Percentiles rank a stretch among this genome's conserved stretches.
Conservation (phyloP, 1,284 basidiomycete species). For the Apiotrichum gamsii region DNA sequence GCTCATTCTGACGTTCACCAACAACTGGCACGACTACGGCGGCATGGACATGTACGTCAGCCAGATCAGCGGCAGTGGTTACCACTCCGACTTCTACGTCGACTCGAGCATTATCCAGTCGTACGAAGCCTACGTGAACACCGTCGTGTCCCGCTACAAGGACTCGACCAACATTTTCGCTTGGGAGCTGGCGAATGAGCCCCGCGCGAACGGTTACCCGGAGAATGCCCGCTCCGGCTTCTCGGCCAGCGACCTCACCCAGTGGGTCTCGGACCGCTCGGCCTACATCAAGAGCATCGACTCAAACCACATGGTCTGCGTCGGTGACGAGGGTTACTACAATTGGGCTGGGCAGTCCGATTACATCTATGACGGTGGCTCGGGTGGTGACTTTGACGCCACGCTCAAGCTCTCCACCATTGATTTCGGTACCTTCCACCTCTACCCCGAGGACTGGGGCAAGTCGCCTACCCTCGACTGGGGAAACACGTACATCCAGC, state of each 20-base stretch:
- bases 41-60: neutral
- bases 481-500: neutral
- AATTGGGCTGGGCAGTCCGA: constrained; percentile 52
- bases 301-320: constrained; percentile 59
- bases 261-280: constrained; percentile 54
- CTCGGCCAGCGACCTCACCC: constrained; percentile 51
- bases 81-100: constrained; percentile 59
- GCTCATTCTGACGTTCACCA: neutral
- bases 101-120: constrained; percentile 51
- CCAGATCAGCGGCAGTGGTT: too few species aligned
- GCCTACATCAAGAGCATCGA: constrained; percentile 52
- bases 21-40: neutral
- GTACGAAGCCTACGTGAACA: constrained; percentile 57
- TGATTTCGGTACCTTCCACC: constrained; percentile 11
- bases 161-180: constrained; percentile 53
- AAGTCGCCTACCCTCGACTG: neutral
- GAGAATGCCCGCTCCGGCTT: constrained; percentile 41
- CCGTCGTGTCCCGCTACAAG: constrained; percentile 55
- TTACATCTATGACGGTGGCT: constrained; percentile 57
- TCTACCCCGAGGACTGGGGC: constrained; percentile 3
- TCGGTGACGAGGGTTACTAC: constrained; percentile 58
- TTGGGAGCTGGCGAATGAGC: constrained; percentile 63
- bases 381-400: constrained; percentile 17
- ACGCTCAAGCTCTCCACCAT: constrained; percentile 4
- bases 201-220: constrained; percentile 46